Evolutionary conservation across 2,329 filamentous ascomycete species (phyloP).

Genomic region (Coleophoma eucalyptorum): DNA sequence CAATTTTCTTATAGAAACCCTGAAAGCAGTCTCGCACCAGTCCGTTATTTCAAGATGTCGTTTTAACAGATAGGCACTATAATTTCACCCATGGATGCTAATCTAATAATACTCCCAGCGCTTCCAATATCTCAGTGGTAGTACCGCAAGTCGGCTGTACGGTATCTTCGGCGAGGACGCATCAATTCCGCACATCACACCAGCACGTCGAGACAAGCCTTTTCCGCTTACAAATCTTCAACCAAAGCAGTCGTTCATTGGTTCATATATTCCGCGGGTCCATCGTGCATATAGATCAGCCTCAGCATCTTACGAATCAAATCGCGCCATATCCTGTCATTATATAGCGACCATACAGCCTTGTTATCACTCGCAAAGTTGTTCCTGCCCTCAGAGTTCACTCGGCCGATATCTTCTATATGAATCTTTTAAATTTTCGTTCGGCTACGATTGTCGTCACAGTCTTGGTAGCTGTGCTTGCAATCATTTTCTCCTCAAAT

Average conservation of each 20-base stretch:
- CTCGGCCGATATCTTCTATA: background rate
- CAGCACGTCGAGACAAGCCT: background rate
- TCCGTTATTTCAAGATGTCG: no score
- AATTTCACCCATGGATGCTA: no score
- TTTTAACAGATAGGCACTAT: no score
- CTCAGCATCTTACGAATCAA: background rate
- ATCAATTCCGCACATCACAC: no score
- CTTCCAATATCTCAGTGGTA: no score
- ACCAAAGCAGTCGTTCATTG: background rate
- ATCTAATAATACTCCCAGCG: no score
- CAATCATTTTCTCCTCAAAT: slow-evolving; percentile 8
- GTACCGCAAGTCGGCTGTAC: no score
- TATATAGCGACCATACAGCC: background rate
- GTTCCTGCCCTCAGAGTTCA: background rate
- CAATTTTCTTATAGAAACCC: no score
- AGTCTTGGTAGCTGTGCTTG: slow-evolving; percentile 3
- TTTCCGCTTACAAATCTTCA: background rate
- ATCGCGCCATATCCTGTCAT: background rate
- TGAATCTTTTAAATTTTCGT: slow-evolving; percentile 2
- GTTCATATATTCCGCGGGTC: background rate
- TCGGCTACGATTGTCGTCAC: background rate
- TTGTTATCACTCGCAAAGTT: background rate
- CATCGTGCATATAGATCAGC: background rate
- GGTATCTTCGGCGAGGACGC: no score
- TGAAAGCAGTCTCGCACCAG: no score